Evolutionary conservation across 768 basidiomycete genomes (phyloP).

Genomic region (Trametes cingulata): DNA sequence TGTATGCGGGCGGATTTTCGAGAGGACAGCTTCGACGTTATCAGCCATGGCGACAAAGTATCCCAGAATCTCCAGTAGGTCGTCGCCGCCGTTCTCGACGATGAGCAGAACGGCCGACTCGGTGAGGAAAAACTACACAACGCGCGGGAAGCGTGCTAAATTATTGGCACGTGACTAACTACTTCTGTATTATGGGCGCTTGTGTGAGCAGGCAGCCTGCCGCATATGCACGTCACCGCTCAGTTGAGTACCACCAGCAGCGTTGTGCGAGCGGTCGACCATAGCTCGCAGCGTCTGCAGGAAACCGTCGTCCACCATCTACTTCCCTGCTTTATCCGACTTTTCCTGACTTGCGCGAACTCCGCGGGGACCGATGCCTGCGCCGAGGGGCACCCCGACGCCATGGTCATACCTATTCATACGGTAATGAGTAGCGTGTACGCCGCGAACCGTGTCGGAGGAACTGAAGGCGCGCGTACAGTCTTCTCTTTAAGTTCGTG

Average conservation of each 20-base stretch:
- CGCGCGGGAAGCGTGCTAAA: slow-evolving; percentile 5
- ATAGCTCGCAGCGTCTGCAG: neutral
- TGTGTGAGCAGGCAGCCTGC: neutral
- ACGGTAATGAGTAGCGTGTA: slow-evolving; percentile 43
- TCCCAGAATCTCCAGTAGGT: neutral
- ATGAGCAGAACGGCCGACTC: slow-evolving; percentile 2
- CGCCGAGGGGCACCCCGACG: slow-evolving; percentile 40
- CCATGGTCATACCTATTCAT: slow-evolving; percentile 71
- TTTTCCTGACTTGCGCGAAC: neutral
- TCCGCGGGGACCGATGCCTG: neutral
- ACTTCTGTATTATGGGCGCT: neutral
- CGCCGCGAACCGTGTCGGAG: neutral
- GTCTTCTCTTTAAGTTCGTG: slow-evolving; percentile 75
- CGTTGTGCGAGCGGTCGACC: neutral
- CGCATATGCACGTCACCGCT: neutral
- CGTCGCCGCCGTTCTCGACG: neutral
- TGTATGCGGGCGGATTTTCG: slow-evolving; percentile 86
- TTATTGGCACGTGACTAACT: neutral
- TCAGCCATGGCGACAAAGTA: slow-evolving; percentile 28
- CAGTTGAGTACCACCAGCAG: neutral
- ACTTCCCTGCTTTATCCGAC: neutral
- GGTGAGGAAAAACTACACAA: slow-evolving; percentile 10
- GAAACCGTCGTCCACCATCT: neutral
- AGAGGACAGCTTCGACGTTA: slow-evolving; percentile 55
- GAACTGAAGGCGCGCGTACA: slow-evolving; percentile 28